A percentile compares a stretch with the other conserved stretches of the same genome.
Evolutionary conservation across 2,329 filamentous ascomycete species (phyloP).

Genomic region (Dothideomycetes sp.): DNA sequence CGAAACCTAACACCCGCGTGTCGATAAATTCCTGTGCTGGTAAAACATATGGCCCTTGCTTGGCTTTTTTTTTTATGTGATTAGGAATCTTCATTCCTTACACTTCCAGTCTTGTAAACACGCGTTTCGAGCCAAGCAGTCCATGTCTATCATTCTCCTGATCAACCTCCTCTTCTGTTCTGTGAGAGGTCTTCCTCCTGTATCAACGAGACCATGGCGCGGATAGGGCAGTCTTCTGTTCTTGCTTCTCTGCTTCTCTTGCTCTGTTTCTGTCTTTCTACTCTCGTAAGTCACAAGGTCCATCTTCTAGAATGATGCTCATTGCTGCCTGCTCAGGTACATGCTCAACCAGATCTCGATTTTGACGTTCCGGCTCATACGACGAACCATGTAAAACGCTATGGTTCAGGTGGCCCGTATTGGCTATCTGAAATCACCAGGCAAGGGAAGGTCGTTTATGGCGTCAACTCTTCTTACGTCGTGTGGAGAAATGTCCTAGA

Average conservation of each 20-base stretch:
- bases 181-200: background rate
- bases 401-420: conserved; percentile 25
- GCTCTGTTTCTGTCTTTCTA: background rate
- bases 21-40: no score
- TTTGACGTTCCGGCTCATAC: conserved; percentile 5
- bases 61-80: conserved; percentile 2
- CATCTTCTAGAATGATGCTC: background rate
- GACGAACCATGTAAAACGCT: conserved; percentile 21
- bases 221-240: background rate
- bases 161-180: background rate
- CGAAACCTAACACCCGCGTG: no score
- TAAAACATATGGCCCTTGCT: conserved; percentile 8
- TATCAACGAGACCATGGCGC: conserved; percentile 1
- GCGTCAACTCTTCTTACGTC: conserved; percentile 30
- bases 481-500: conserved; percentile 36
- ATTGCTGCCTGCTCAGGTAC: background rate
- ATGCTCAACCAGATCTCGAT: background rate
- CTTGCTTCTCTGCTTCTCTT: conserved; percentile 3
- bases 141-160: background rate
- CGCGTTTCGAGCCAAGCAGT: background rate
- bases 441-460: conserved; percentile 32
- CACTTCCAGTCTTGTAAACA: conserved; percentile 2
- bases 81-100: conserved; percentile 11
- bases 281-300: background rate
- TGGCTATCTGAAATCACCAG: conserved; percentile 36